Percentiles rank a stretch among this genome's conserved stretches.
Evolutionary conservation across 805 yeast species (phyloP).

Genomic region (Wickerhamomyces kurtzmanii): DNA sequence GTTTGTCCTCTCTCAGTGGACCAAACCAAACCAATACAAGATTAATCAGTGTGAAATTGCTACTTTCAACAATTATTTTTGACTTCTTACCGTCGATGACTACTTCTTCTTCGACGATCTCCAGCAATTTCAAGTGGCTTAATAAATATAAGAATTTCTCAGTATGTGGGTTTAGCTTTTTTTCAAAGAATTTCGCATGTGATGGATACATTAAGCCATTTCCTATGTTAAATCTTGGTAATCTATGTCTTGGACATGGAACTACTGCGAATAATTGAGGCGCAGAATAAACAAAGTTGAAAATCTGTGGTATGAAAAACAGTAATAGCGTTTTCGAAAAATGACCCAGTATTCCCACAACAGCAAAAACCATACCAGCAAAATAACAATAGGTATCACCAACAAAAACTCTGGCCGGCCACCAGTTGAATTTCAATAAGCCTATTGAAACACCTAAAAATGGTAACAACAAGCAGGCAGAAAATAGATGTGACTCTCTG

Average conservation of each 20-base stretch:
- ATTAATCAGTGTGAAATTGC: slow-evolving; percentile 86
- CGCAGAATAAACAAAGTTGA: slow-evolving; percentile 82
- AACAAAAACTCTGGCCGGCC: slow-evolving; percentile 87
- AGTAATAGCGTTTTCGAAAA: slow-evolving; percentile 86
- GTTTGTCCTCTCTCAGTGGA: slow-evolving; percentile 74
- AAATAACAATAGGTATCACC: slow-evolving; percentile 98
- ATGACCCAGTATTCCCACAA: slow-evolving; percentile 92
- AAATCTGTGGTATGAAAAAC: slow-evolving; percentile 83
- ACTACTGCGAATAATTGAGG: slow-evolving; percentile 84
- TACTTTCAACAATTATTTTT: slow-evolving; percentile 30
- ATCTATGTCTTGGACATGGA: slow-evolving; percentile 92
- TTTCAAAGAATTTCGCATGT: slow-evolving; percentile 31
- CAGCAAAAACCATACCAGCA: slow-evolving; percentile 98
- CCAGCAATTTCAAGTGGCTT: slow-evolving; percentile 38
- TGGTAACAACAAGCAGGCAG: slow-evolving; percentile 74
- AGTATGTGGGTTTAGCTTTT: slow-evolving; percentile 21
- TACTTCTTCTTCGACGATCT: slow-evolving; percentile 23
- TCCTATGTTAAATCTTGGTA: slow-evolving; percentile 64
- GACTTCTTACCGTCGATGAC: slow-evolving; percentile 16
- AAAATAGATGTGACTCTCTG: slow-evolving; percentile 72
- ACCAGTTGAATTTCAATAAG: slow-evolving; percentile 73
- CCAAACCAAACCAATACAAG: slow-evolving; percentile 79
- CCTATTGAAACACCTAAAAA: slow-evolving; percentile 79
- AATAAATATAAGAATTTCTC: slow-evolving; percentile 33
- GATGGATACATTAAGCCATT: slow-evolving; percentile 77